Evolutionary conservation across 2,329 filamentous ascomycete species (phyloP).

Genomic region (Cyanodermella asteris): DNA sequence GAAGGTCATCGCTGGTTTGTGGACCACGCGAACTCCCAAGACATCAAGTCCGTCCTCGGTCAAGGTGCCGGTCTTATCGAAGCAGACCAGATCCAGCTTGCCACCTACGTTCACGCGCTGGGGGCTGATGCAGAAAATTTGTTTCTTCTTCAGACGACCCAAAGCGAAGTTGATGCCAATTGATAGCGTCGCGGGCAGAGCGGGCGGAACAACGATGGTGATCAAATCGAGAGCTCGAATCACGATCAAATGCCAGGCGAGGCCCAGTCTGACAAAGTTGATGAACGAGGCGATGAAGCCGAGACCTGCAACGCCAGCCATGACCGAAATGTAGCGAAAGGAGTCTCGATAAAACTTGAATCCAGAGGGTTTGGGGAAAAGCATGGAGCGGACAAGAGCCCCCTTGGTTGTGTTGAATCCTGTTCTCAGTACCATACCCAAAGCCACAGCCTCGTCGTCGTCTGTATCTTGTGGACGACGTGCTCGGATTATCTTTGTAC

Average conservation of each 20-base stretch:
- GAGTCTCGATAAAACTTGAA: slow-evolving; percentile 98
- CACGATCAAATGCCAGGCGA: slow-evolving; percentile 79
- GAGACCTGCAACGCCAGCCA: slow-evolving; percentile 65
- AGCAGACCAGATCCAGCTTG: slow-evolving; percentile 89
- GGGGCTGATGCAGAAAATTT: slow-evolving; percentile 94
- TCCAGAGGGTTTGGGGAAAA: slow-evolving; percentile 92
- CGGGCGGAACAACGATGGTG: slow-evolving; percentile 91
- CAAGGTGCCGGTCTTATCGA: slow-evolving; percentile 96
- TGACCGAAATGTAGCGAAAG: slow-evolving; percentile 92
- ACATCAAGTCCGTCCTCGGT: slow-evolving; percentile 94
- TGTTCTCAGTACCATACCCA: slow-evolving; percentile 81
- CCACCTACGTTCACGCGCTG: slow-evolving; percentile 93
- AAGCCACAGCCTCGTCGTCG: slow-evolving; percentile 69
- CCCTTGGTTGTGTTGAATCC: slow-evolving; percentile 98
- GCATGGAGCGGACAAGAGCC: slow-evolving; percentile 84
- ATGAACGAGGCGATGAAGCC: slow-evolving; percentile 81
- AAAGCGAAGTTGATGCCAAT: slow-evolving; percentile 95
- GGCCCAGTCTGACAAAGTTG: slow-evolving; percentile 69
- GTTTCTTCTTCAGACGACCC: slow-evolving; percentile 60
- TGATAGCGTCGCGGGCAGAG: slow-evolving; percentile 78
- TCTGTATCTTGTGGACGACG: slow-evolving; percentile 68
- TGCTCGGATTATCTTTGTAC: slow-evolving; percentile 85
- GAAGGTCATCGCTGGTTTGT: slow-evolving; percentile 39
- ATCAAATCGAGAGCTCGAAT: slow-evolving; percentile 85
- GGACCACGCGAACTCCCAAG: slow-evolving; percentile 63